Evolutionary conservation across 2,329 filamentous ascomycete genomes (phyloP).

Genomic region (Colletotrichum liriopes): DNA sequence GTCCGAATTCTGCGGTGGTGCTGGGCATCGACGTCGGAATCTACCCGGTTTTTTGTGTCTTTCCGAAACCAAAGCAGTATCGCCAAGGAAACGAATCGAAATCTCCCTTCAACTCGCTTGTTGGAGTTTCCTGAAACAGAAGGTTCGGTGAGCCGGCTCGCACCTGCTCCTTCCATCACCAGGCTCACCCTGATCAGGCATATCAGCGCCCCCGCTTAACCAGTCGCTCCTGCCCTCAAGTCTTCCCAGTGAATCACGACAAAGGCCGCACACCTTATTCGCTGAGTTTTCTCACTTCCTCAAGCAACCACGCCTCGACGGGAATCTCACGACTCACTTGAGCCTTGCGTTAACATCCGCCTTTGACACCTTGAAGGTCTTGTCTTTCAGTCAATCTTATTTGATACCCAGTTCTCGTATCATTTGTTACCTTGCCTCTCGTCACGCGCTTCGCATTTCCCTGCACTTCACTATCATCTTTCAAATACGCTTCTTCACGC

Average conservation of each 20-base stretch:
- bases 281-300: background rate
- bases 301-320: background rate
- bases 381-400: conserved; percentile 34
- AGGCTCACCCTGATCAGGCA: background rate
- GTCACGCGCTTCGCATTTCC: too few species aligned
- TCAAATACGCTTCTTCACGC: background rate
- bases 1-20: conserved; percentile 19
- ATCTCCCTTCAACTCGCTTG: background rate
- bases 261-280: background rate
- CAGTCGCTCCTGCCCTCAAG: background rate
- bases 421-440: conserved; percentile 14
- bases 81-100: background rate
- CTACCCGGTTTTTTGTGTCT: background rate
- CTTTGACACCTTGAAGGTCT: conserved; percentile 41
- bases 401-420: conserved; percentile 40
- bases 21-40: conserved; percentile 23
- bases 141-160: conserved; percentile 15
- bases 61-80: background rate
- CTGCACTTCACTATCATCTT: background rate
- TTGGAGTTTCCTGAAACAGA: conserved; percentile 7
- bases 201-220: conserved; percentile 18
- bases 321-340: conserved; percentile 10
- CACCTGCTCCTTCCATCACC: conserved; percentile 32
- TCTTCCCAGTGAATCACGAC: conserved; percentile 4
- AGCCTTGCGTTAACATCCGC: too few species aligned